Conservation (phyloP, 352 stramenopile species). For the Phytophthora meadii region DNA sequence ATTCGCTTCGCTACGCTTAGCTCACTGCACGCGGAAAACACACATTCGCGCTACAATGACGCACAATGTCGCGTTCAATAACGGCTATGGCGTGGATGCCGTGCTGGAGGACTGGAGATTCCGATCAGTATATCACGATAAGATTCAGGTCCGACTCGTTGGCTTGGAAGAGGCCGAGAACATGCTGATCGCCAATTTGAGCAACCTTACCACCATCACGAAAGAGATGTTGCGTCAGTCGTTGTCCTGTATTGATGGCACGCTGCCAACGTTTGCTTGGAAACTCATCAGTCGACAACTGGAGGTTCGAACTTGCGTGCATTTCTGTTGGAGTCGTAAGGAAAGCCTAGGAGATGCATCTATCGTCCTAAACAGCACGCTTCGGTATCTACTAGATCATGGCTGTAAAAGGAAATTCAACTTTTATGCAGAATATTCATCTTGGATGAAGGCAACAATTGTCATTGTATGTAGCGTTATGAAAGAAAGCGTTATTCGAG, state of each 20-base stretch:
- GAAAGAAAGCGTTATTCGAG: too few species aligned
- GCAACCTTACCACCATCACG: not conserved
- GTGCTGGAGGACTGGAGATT: not conserved
- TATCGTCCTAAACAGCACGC: not conserved
- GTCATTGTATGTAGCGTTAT: too few species aligned
- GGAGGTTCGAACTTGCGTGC: not conserved
- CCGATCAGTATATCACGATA: not conserved
- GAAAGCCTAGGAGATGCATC: not conserved
- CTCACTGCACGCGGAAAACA: too few species aligned
- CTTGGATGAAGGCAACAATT: too few species aligned
- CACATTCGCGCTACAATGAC: too few species aligned
- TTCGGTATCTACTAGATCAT: not conserved
- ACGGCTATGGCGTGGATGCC: not conserved
- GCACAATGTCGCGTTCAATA: not conserved
- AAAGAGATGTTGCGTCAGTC: not conserved
- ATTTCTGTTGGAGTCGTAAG: not conserved
- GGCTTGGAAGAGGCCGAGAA: too few species aligned
- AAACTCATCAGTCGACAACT: not conserved
- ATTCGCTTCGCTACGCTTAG: too few species aligned
- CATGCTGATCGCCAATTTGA: not conserved
- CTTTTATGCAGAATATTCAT: too few species aligned
- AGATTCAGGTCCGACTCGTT: not conserved
- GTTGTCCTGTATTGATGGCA: not conserved
- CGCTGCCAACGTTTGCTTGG: too few species aligned
- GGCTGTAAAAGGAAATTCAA: too few species aligned